phyloP scores from a whole-genome alignment of 371 early-diverging fungal species.

The Actinomortierella wolfii region DNA sequence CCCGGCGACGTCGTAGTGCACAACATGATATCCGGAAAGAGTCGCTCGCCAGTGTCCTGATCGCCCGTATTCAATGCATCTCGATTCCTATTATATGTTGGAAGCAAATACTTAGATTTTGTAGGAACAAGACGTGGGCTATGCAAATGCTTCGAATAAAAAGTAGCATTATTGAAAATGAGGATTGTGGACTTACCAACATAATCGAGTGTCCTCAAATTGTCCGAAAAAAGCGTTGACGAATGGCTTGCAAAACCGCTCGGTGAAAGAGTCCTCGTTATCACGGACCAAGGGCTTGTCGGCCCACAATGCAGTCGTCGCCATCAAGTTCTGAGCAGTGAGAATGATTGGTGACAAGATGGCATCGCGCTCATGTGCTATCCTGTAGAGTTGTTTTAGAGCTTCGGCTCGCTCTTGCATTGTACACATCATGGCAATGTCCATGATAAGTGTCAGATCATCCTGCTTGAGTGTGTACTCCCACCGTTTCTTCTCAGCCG shows the following conservation, averaged over 20 bases:
- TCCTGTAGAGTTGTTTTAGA: background rate
- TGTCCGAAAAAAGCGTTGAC: constrained; percentile 1
- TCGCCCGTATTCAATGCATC: background rate
- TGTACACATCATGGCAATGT: background rate
- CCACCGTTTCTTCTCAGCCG: too few species aligned
- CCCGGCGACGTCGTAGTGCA: background rate
- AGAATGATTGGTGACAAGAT: background rate
- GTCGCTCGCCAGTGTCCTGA: background rate
- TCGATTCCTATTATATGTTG: constrained; percentile 1
- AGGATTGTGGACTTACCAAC: too few species aligned
- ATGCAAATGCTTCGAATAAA: too few species aligned
- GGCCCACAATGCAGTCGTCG: constrained; percentile 1
- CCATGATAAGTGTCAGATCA: background rate
- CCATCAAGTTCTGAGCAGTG: constrained; percentile 3
- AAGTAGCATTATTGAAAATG: too few species aligned
- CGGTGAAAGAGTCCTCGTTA: constrained; percentile 3
- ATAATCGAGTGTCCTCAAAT: background rate
- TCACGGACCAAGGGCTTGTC: constrained; percentile 1
- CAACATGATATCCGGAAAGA: background rate
- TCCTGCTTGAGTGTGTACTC: too few species aligned
- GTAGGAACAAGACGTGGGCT: too few species aligned
- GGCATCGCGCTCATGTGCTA: constrained; percentile 2
- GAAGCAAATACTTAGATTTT: too few species aligned
- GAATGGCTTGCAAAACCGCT: constrained; percentile 2
- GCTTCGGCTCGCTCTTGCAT: constrained; percentile 1